phyloP scores from a whole-genome alignment of 257 asterid genomes.

The Leonotis leonurus region DNA sequence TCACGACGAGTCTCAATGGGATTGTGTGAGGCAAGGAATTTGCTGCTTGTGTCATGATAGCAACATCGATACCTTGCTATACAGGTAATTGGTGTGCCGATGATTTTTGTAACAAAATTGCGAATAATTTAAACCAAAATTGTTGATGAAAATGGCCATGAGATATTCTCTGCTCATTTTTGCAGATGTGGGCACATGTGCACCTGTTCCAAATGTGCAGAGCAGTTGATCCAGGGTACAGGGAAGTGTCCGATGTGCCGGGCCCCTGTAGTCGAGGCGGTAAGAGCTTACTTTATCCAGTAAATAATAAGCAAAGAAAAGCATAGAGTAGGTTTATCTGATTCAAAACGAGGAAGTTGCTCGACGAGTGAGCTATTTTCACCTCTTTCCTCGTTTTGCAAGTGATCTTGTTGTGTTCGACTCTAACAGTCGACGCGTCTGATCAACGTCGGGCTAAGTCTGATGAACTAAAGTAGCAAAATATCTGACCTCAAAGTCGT shows the following conservation, averaged over 20 bases:
- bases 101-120: not conserved
- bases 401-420: too few species aligned
- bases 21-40: constrained; percentile 52
- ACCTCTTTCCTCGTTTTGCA: too few species aligned
- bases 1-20: constrained; percentile 47
- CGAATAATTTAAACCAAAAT: not conserved
- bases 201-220: constrained; percentile 75
- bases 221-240: constrained; percentile 35
- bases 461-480: too few species aligned
- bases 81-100: constrained; percentile 72
- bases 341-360: too few species aligned
- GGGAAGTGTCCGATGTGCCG: constrained; percentile 86
- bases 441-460: too few species aligned
- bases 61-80: constrained; percentile 61
- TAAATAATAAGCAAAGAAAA: too few species aligned
- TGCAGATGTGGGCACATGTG: constrained; percentile 97
- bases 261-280: constrained; percentile 74
- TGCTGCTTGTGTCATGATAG: constrained; percentile 54
- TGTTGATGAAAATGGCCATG: too few species aligned
- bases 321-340: too few species aligned
- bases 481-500: too few species aligned
- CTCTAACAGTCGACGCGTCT: too few species aligned
- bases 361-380: too few species aligned
- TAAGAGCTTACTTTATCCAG: constrained; percentile 63
- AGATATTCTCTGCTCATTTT: too few species aligned